Conservation (phyloP, 495 filamentous ascomycete species). For the Tuber microsphaerosporum region DNA sequence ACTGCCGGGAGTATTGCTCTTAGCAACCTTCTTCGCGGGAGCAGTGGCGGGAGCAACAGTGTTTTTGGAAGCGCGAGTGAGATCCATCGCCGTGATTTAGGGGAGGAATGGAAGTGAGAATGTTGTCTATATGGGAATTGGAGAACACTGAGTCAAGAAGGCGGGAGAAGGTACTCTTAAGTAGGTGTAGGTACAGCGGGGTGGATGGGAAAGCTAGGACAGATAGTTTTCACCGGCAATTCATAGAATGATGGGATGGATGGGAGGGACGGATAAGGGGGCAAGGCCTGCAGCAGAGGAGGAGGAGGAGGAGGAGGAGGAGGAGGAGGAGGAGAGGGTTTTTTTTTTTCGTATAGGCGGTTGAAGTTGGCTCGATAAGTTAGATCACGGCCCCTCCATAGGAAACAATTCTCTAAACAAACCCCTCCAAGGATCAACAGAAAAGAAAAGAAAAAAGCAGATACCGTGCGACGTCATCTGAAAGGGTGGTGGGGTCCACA, state of each 20-base stretch:
- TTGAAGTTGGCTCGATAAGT: slow-evolving; percentile 20
- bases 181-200: not conserved
- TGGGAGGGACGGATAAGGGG: slow-evolving; percentile 24
- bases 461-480: slow-evolving; percentile 32
- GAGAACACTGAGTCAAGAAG: not conserved
- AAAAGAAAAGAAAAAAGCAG: slow-evolving; percentile 31
- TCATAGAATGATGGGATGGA: not conserved
- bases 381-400: slow-evolving; percentile 22
- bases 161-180: not conserved
- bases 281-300: slow-evolving; percentile 24
- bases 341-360: not conserved
- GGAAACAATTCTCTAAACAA: slow-evolving; percentile 20
- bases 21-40: not conserved
- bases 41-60: slow-evolving; percentile 25
- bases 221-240: not conserved
- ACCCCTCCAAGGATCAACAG: slow-evolving; percentile 23
- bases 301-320: slow-evolving; percentile 34
- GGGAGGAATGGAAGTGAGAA: slow-evolving; percentile 10
- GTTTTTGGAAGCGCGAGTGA: slow-evolving; percentile 33
- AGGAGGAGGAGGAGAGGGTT: slow-evolving; percentile 12
- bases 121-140: slow-evolving; percentile 22
- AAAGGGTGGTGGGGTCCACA: slow-evolving; percentile 29
- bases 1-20: slow-evolving; percentile 3
- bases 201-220: not conserved
- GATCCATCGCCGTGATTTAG: slow-evolving; percentile 28